Percentiles rank a stretch among this genome's conserved stretches.
These are phyloP conservation scores for Leucoagaricus sp. DNA, from an alignment of 1,284 basidiomycete species.

Conservation along the genomic window DNA sequence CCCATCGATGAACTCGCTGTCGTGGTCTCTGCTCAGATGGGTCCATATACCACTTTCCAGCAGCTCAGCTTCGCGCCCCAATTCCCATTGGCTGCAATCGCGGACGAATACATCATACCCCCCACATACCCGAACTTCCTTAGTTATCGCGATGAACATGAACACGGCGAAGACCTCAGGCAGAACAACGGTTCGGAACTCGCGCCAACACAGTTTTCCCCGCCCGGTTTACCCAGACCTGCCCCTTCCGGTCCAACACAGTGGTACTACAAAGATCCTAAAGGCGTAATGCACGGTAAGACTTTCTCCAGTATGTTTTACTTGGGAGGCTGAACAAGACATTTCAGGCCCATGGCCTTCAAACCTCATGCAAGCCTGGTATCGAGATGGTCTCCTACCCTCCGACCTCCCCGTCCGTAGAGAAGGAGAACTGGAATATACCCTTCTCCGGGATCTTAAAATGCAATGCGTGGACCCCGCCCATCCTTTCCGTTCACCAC, in stretches of 20 bases:
- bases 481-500: constrained; percentile 65
- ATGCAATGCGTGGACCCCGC: constrained; percentile 75
- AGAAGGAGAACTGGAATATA: constrained; percentile 70
- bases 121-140: constrained; percentile 82
- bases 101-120: constrained; percentile 86
- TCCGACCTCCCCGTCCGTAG: constrained; percentile 76
- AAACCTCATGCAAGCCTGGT: constrained; percentile 84
- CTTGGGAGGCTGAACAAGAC: background rate
- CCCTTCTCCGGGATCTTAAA: constrained; percentile 69
- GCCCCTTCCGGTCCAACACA: constrained; percentile 61
- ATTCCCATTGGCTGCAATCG: constrained; percentile 82
- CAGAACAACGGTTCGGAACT: constrained; percentile 44
- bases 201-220: constrained; percentile 64
- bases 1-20: constrained; percentile 71
- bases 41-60: constrained; percentile 87
- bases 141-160: constrained; percentile 62
- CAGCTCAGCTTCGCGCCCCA: constrained; percentile 81
- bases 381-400: constrained; percentile 76
- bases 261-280: constrained; percentile 83
- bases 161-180: constrained; percentile 42
- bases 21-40: constrained; percentile 67
- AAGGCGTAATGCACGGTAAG: constrained; percentile 73
- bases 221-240: constrained; percentile 75
- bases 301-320: constrained; percentile 8
- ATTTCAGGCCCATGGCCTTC: constrained; percentile 77